Evolutionary conservation across 2,329 filamentous ascomycete species (phyloP), one percentile per base, ranked within the genome.

Genomic region (Lecanicillium sp.): DNA sequence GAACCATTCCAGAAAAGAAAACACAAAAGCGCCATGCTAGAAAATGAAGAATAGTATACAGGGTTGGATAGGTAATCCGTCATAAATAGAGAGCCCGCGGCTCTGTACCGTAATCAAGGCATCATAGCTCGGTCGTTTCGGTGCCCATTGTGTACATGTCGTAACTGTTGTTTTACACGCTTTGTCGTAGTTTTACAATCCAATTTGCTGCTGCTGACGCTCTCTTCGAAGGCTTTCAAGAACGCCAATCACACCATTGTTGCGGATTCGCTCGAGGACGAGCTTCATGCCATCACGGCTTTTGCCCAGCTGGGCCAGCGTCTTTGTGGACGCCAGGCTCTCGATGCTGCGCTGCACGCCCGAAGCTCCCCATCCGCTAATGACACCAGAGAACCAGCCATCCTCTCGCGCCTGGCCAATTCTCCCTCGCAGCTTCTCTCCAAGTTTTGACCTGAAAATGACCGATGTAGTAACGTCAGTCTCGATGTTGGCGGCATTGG

Each of bases 231-330:
- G 61, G 35, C 72, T 65, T 54, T 79, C 75, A 25, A 79, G 57
- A 20, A 78, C 72, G 29, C 71, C 70, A 40, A 77, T 71, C 41
- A 77, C 67, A 20, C 73, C 71, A 29, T 68, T 74, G 56, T 74
- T 73, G 34, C 75, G 68, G 37, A 79, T 63, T 34, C 85, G 70
- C 59, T 88, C 83, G 16, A 92, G 68, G 8, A 92, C 85, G 28
- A 89, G 76, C 41, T 76, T 79, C 85, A 92, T 90, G 35, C 85
- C 85, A 56, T 89, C 83, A 35, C 83, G 78, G 49, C 83, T 85
- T 64, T 89, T 89, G 37, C 81, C 79, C 51, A 90, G 72, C 55
- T 85, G 83, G 51, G 83, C 81, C 47, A 82, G 75, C 5, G 85
- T 87, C 55, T 85, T 83, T 53, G 79, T 82, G 29, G 85, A 78